phyloP scores from a whole-genome alignment of 306 rosid genomes.

The Rosa lucieae region DNA sequence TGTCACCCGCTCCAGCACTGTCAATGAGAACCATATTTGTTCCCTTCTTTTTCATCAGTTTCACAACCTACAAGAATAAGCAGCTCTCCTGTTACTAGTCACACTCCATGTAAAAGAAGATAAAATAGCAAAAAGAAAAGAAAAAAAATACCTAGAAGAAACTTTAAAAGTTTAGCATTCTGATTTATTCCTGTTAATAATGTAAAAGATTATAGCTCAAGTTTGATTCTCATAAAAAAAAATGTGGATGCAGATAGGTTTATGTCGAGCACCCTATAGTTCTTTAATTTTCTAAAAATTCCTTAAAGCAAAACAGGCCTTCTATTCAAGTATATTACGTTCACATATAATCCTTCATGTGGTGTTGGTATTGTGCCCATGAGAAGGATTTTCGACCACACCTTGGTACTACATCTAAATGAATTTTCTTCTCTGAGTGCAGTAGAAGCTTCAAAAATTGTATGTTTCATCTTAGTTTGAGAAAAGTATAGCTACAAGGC shows the following conservation, averaged over 20 bases:
- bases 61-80: slow-evolving; percentile 57
- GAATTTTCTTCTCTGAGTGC: neutral
- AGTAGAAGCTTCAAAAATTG: neutral
- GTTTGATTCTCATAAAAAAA: neutral
- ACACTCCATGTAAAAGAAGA: slow-evolving; percentile 22
- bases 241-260: neutral
- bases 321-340: neutral
- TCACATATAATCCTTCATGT: neutral
- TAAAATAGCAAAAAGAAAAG: neutral
- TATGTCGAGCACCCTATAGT: neutral
- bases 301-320: neutral
- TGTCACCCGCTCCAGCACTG: slow-evolving; percentile 98
- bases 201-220: neutral
- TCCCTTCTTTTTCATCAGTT: slow-evolving; percentile 94
- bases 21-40: slow-evolving; percentile 67
- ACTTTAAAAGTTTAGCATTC: neutral
- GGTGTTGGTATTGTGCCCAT: neutral
- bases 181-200: neutral
- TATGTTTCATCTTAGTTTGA: neutral
- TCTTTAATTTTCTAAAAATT: neutral
- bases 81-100: neutral
- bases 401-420: neutral
- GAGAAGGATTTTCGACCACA: neutral
- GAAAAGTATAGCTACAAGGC: slow-evolving; percentile 1
- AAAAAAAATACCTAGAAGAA: neutral